phyloP scores from a whole-genome alignment of 495 filamentous ascomycete genomes.

The Emericellopsis terricola region DNA sequence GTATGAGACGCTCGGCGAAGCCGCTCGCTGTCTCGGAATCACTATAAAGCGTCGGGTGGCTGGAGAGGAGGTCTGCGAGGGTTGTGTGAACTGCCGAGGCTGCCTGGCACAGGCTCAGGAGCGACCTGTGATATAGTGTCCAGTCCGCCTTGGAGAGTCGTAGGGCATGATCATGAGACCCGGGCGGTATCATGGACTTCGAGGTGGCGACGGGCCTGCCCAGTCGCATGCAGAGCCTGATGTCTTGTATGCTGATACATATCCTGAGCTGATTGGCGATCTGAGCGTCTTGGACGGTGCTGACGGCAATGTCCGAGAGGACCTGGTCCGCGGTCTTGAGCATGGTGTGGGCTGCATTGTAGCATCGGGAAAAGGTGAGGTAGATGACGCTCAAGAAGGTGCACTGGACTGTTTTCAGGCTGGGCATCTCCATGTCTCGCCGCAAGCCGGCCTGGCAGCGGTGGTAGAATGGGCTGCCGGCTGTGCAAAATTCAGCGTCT shows the following conservation, averaged over 20 bases:
- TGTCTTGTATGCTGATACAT: neutral
- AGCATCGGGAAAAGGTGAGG: slow-evolving; percentile 23
- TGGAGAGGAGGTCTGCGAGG: neutral
- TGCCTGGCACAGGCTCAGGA: neutral
- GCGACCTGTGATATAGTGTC: neutral
- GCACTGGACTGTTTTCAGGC: slow-evolving; percentile 27
- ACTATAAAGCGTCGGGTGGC: neutral
- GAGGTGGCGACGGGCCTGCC: neutral
- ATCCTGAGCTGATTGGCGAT: neutral
- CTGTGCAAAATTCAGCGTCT: neutral
- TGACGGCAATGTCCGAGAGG: neutral
- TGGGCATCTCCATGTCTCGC: slow-evolving; percentile 16
- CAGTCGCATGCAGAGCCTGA: neutral
- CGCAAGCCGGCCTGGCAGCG: neutral
- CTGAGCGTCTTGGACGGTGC: neutral
- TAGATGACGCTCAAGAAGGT: slow-evolving; percentile 25
- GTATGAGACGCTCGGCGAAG: neutral
- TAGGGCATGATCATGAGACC: too few species aligned
- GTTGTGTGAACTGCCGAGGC: neutral
- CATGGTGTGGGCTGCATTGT: slow-evolving; percentile 22
- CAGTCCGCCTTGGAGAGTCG: neutral
- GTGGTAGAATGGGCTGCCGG: neutral
- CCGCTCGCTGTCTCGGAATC: neutral
- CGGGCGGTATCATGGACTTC: neutral
- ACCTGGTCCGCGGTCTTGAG: slow-evolving; percentile 7